Evolutionary conservation across 2,329 filamentous ascomycete species (phyloP), one percentile per base, ranked within the genome.

Genomic region (Cladosporium velox): DNA sequence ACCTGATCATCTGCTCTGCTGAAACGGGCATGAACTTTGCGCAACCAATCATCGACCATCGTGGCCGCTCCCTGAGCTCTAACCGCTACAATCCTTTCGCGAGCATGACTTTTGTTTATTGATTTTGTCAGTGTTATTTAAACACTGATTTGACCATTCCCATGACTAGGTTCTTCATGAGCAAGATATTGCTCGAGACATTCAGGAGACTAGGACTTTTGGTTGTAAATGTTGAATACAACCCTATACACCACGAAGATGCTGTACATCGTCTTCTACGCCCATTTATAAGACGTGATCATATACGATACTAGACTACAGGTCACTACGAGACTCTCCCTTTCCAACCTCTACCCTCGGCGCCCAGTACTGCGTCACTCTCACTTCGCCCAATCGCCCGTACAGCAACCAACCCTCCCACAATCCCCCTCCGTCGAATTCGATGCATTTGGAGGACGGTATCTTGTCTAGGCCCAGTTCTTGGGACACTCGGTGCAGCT

Each of bases 1-100:
- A 32, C 34, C 11, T 18, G 61, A 49, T 64, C 61, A 64, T 64
- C 51, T 64, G 61, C 61, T 32, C 61, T 10, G 2, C 41, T 47
- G 41, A 47, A 47, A 47, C 41, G 41, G 41, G 41, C 41, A 47
- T 47, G 41, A 47, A 47, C 41, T 11, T 30, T 57, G 49, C 35
- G 35, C 49, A 21, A 28, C 61, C 61, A 64, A 64, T 64, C 61
- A 64, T 18, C 61, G 35, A 21, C 8, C 52, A 21, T 4, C 52
- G 28, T 55, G 52, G 5, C 52, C 52, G 52, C 52, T 12, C 41
- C 41, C 21, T 10, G 41, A 47, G 41, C 3, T 47, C 41, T 47
- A 21, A 47, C 41, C 14, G 14, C 41, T 47, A 47, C 41, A 47
- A 12, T 21, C 1, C 41, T 47, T 47, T 47, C 41, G n/a, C 8